These are phyloP conservation scores for Boletus barrowsii DNA, from an alignment of 768 basidiomycete species.

Conservation along the genomic window DNA sequence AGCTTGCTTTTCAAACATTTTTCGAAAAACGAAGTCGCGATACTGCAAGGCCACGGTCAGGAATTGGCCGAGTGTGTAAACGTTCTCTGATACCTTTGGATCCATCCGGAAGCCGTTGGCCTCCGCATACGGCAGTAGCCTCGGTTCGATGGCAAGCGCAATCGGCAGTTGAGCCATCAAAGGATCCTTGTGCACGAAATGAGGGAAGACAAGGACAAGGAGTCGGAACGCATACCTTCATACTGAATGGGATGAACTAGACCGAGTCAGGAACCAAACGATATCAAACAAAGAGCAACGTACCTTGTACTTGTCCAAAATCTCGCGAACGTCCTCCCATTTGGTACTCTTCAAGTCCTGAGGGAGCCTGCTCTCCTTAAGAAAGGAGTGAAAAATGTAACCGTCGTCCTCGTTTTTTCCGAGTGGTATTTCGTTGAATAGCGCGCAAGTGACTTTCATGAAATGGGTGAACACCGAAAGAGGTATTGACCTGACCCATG, in stretches of 20 bases:
- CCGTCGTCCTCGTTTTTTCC: constrained; percentile 79
- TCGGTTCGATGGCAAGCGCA: constrained; percentile 73
- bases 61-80: background rate
- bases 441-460: constrained; percentile 52
- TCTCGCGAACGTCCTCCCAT: constrained; percentile 63
- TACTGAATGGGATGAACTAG: constrained; percentile 77
- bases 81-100: constrained; percentile 49
- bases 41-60: constrained; percentile 44
- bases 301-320: constrained; percentile 71
- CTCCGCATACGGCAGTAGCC: constrained; percentile 66
- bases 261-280: constrained; percentile 15
- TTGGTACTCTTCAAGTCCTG: constrained; percentile 53
- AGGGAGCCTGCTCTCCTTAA: constrained; percentile 69
- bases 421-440: constrained; percentile 63
- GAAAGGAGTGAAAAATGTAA: constrained; percentile 55
- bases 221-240: constrained; percentile 45
- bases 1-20: constrained; percentile 68
- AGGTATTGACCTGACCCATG: constrained; percentile 67
- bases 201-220: background rate
- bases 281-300: constrained; percentile 6
- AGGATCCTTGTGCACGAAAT: constrained; percentile 51
- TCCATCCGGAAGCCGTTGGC: constrained; percentile 79
- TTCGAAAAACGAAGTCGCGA: constrained; percentile 83
- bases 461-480: constrained; percentile 63
- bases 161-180: constrained; percentile 76